Conservation (phyloP, 2,329 filamentous ascomycete genomes). For the Arthroderma uncinatum region DNA sequence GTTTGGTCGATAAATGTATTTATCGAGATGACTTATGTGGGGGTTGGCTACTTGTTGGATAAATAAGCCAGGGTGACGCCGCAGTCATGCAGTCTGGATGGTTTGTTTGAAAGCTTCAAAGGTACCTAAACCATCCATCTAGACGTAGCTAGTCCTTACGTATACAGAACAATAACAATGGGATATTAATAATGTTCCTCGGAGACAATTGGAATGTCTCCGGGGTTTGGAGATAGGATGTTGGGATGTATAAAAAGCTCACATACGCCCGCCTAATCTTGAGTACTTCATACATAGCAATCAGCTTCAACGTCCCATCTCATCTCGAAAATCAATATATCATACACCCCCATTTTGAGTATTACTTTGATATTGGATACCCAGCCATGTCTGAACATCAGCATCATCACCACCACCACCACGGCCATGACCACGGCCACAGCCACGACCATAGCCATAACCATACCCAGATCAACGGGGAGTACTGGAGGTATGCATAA, state of each 20-base stretch:
- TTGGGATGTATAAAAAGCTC: neutral
- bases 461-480: slow-evolving; percentile 9
- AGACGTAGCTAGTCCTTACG: neutral
- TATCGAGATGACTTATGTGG: too few species aligned
- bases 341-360: neutral
- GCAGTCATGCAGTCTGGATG: neutral
- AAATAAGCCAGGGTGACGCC: neutral
- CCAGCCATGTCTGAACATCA: neutral
- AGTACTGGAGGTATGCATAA: slow-evolving; percentile 13
- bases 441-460: too few species aligned
- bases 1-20: too few species aligned
- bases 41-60: too few species aligned
- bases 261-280: neutral
- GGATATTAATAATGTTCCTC: neutral
- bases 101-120: neutral
- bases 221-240: neutral
- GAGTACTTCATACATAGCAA: neutral
- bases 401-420: slow-evolving; percentile 6
- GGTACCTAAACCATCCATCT: neutral
- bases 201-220: slow-evolving; percentile 2
- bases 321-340: neutral
- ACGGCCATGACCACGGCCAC: slow-evolving; percentile 1
- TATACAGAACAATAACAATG: neutral
- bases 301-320: neutral
- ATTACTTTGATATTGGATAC: neutral